These are phyloP conservation scores for Aspergillus japonicus DNA, from an alignment of 2,329 filamentous ascomycete genomes.

Conservation along the genomic window DNA sequence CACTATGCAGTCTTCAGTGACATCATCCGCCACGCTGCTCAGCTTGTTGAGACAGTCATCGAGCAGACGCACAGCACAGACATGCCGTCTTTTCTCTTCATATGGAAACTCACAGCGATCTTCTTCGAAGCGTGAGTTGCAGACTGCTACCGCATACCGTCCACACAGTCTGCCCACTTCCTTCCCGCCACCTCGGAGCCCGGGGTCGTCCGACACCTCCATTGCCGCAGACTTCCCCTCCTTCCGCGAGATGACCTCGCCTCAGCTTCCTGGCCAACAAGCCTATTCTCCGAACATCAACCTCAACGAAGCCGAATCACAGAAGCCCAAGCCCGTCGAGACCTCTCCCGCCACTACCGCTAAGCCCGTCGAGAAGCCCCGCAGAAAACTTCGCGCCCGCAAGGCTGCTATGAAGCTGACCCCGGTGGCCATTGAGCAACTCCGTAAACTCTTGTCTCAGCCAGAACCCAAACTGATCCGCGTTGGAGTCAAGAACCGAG, in stretches of 20 bases:
- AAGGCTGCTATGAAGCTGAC: conserved; percentile 92
- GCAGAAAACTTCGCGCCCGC: conserved; percentile 70
- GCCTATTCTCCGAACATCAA: conserved; percentile 42
- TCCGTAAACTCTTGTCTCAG: conserved; percentile 73
- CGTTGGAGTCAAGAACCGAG: conserved; percentile 89
- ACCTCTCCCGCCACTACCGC: conserved; percentile 32
- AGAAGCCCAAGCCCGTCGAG: conserved; percentile 59
- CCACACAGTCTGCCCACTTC: conserved; percentile 58
- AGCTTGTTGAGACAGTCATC: conserved; percentile 39
- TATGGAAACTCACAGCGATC: conserved; percentile 44
- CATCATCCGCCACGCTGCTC: conserved; percentile 48
- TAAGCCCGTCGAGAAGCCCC: conserved; percentile 53
- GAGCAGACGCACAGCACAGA: conserved; percentile 40
- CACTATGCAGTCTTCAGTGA: conserved; percentile 41
- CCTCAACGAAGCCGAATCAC: conserved; percentile 63
- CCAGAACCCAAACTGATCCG: conserved; percentile 91
- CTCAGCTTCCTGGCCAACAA: conserved; percentile 40
- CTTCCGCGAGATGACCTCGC: conserved; percentile 48
- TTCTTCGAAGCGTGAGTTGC: conserved; percentile 58
- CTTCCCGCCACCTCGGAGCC: conserved; percentile 58
- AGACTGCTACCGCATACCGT: conserved; percentile 64
- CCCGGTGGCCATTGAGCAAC: conserved; percentile 72
- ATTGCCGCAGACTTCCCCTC: conserved; percentile 55
- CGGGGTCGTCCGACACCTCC: conserved; percentile 59
- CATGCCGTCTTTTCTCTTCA: conserved; percentile 50